Base-by-base conservation (phyloP, 805 yeast genomes). In the Lipomyces yamadae region DNA sequence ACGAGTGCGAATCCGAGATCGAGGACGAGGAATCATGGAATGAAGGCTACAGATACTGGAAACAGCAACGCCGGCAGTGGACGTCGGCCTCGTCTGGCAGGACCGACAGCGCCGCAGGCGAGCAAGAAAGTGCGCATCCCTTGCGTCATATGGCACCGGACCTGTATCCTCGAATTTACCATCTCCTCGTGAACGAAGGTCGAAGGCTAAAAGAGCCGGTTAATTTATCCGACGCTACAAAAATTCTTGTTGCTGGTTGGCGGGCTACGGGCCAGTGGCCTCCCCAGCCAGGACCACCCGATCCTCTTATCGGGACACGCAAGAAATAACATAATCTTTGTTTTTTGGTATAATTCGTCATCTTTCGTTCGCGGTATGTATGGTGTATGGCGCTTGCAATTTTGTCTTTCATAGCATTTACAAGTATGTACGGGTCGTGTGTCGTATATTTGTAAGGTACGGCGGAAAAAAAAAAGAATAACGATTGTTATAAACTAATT, bases 171-270 rank as follows among this genome's bases (percentile, higher is more conserved):
- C 76, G 74, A 29, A 83, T 94, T 8, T 94, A 92, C 77, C 83
- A 83, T 64, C 84, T 84, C 70, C 79, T 94, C 72, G 89, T 93
- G 34, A 85, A 88, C 56, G 88, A 89, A 73, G 88, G 88, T 48
- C 86, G 87, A 72, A 82, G 85, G 5, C 81, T 94, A 73, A 88
- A 86, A 73, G 81, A 81, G 64, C 90, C 92, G 15, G 81, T 94
- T 78, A 91, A 90, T 76, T 82, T 94, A 72, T 81, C 81, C 65
- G 97, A 92, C 75, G 86, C 90, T 54, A 75, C 92, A 61, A 83
- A 84, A 70, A 84, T 93, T 32, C 83, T 93, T 54, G 87, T 91
- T 73, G 85, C 89, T 2, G 97, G 97, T 24, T 93, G 98, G 98
- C 82, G 84, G 15, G 88, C 86, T 67, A 86, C 86, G 30, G 91